Base-by-base conservation (phyloP, 2,329 filamentous ascomycete genomes). In the Colletotrichum sp. region DNA sequence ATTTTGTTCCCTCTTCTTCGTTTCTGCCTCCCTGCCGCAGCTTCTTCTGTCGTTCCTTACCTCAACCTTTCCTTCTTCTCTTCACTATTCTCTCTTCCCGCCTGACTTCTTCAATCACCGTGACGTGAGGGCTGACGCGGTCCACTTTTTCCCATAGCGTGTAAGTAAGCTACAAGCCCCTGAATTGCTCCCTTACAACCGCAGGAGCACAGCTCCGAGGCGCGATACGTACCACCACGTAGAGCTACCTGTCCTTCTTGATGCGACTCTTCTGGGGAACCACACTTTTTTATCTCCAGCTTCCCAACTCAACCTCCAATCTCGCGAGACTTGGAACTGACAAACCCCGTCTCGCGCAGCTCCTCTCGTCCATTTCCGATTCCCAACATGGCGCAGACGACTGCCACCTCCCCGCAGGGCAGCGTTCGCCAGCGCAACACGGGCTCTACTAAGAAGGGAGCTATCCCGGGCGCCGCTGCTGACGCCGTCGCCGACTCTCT, bases 371-470 rank as follows among this genome's bases (percentile, higher is more conserved):
- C 11, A 44, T 25, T 5, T 78, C 44, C 70, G 63, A 76, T 49
- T 76, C 55, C 80, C 82, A 84, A 77, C 83, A 90, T 90, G 89
- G 86, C 69, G 72, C 75, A 73, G 71, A 78, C 77, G 76, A 78
- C 86, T 80, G 83, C 86, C 80, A 86, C 86, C 81, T 88, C 90
- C 81, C 88, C 90, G 80, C 90, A 91, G 85, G 89, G 89, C 84
- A 88, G 87, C 83, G 84, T 92, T 87, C 91, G 91, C 84, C 91
- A 92, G 83, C 88, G 91, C 80, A 91, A 90, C 81, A 76, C 88
- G 77, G 83, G 87, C 76, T 83, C 86, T 77, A 25, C 44, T 8
- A 90, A 91, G 81, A 90, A 90, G 83, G 86, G 85, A 80, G 87
- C 80, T 72, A 84, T 79, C 64, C 81, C 83, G 77, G 81, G 72